Evolutionary conservation across 164 flowering plant genomes (phyloP).

Genomic region (Vitis amurensis): DNA sequence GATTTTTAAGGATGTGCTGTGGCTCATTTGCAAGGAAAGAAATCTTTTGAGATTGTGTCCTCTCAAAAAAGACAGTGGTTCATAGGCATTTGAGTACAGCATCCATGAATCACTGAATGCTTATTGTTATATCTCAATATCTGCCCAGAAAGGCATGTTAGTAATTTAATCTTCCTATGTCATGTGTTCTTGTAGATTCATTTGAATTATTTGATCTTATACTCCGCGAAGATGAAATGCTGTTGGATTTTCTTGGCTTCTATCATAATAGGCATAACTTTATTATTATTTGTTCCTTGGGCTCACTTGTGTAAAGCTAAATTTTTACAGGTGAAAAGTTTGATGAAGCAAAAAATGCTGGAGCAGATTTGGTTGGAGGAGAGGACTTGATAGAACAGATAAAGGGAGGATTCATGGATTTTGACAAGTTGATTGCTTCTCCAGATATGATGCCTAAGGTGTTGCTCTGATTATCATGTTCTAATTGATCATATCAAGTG

Average conservation of each 20-base stretch:
- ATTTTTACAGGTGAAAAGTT: constrained; percentile 75
- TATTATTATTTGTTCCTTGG: not conserved
- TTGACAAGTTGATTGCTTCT: constrained; percentile 92
- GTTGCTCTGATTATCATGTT: constrained; percentile 11
- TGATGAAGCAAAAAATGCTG: constrained; percentile 94
- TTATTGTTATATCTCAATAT: not conserved
- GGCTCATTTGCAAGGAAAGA: too few species aligned
- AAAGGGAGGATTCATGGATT: constrained; percentile 94
- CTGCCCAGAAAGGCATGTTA: not conserved
- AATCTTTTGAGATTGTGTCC: too few species aligned
- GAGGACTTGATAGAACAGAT: constrained; percentile 87
- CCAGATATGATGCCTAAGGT: constrained; percentile 99
- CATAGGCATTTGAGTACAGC: too few species aligned
- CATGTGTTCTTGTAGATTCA: too few species aligned
- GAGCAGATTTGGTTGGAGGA: constrained; percentile 98
- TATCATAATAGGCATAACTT: not conserved
- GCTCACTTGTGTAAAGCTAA: not conserved
- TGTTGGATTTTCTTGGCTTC: not conserved
- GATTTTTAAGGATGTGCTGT: too few species aligned
- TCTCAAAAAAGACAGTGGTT: too few species aligned
- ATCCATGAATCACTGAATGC: not conserved
- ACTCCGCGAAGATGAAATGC: not conserved
- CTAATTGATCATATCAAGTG: not conserved
- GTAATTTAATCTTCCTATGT: not conserved
- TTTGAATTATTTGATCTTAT: not conserved